Conservation (phyloP, 2,329 filamentous ascomycete species). For the Trichoderma harzianum region DNA sequence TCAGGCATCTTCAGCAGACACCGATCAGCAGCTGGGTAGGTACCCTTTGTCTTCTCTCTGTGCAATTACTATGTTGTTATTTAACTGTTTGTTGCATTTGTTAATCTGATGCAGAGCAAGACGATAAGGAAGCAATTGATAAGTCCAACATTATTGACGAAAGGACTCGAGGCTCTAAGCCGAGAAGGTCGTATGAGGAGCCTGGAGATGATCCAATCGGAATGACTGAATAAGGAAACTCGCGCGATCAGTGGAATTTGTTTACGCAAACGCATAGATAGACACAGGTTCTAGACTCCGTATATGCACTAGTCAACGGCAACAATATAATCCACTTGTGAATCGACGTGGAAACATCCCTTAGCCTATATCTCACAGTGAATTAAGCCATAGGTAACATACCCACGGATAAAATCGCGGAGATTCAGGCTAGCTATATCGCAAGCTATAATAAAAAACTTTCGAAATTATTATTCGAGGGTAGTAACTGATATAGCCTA, state of each 20-base stretch:
- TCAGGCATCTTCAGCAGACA: neutral
- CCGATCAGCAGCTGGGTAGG: constrained; percentile 11
- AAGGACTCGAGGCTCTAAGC: constrained; percentile 33
- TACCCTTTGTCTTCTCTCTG: neutral
- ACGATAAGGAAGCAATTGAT: constrained; percentile 39
- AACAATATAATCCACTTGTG: neutral
- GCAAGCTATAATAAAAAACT: too few relatives aligned
- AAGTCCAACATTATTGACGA: constrained; percentile 35
- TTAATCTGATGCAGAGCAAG: constrained; percentile 26
- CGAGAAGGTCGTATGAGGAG: constrained; percentile 29
- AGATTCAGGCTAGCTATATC: too few relatives aligned
- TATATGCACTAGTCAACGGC: neutral
- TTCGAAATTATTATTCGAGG: too few relatives aligned
- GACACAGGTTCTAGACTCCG: neutral
- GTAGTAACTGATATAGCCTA: too few relatives aligned
- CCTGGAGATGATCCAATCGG: constrained; percentile 27
- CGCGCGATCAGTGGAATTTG: neutral
- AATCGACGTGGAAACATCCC: neutral
- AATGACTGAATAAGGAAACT: neutral
- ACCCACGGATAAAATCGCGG: too few relatives aligned
- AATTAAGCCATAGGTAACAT: neutral
- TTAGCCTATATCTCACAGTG: neutral
- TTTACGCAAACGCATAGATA: neutral
- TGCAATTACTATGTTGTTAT: neutral
- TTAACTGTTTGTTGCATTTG: neutral